A percentile compares a stretch with the other conserved stretches of the same genome.
Evolutionary conservation across 2,329 filamentous ascomycete genomes (phyloP).

Genomic region (Didymella lethalis): DNA sequence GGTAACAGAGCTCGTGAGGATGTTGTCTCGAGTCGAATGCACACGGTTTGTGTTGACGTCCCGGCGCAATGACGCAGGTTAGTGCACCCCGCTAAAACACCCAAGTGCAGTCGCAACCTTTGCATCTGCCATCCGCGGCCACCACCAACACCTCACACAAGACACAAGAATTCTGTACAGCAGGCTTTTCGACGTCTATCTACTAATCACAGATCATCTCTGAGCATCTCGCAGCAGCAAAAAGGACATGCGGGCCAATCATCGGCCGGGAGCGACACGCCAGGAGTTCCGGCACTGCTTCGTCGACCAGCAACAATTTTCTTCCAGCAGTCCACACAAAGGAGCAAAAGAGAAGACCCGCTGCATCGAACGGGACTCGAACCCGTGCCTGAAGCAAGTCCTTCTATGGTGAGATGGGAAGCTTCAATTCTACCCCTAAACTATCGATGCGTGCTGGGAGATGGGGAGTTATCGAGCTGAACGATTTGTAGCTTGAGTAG

Average conservation of each 20-base stretch:
- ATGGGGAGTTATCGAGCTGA: not conserved
- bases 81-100: slow-evolving; percentile 17
- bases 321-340: not conserved
- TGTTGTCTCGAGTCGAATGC: slow-evolving; percentile 1
- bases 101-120: not conserved
- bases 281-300: not conserved
- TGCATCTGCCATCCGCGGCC: slow-evolving; percentile 4
- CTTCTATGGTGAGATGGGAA: slow-evolving; percentile 33
- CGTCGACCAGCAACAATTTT: not conserved
- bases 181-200: not conserved
- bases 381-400: slow-evolving; percentile 37
- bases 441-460: slow-evolving; percentile 29
- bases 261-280: not conserved
- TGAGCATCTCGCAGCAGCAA: not conserved
- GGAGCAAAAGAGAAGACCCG: not conserved
- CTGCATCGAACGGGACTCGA: slow-evolving; percentile 39
- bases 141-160: slow-evolving; percentile 4
- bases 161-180: not conserved
- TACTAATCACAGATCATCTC: not conserved
- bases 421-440: slow-evolving; percentile 46
- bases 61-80: slow-evolving; percentile 31
- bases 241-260: not conserved
- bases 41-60: slow-evolving; percentile 6
- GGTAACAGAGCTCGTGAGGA: not conserved
- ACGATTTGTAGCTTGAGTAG: not conserved